A percentile compares a stretch with the other conserved stretches of the same genome.
phyloP scores from a whole-genome alignment of 176 grass and related monocot species.

The Rhipidocladum racemiflorum region DNA sequence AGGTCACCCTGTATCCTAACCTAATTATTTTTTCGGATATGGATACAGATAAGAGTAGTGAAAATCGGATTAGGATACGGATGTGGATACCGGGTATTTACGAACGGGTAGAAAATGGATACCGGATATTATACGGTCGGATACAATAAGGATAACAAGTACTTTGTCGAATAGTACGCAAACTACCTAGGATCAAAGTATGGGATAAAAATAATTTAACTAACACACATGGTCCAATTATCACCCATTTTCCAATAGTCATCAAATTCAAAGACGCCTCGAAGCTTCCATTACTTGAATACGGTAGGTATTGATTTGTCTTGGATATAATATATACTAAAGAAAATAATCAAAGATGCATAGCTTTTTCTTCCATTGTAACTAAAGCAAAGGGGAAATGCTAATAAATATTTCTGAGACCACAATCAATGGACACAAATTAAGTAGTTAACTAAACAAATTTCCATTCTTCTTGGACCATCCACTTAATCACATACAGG shows the following conservation, averaged over 20 bases:
- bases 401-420: background rate
- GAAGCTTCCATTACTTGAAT: background rate
- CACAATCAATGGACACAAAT: background rate
- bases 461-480: background rate
- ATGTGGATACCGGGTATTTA: too few species aligned
- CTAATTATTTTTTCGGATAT: too few species aligned
- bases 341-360: background rate
- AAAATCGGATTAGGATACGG: too few species aligned
- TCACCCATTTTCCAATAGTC: background rate
- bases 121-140: too few species aligned
- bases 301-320: background rate
- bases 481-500: background rate
- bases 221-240: too few species aligned
- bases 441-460: background rate
- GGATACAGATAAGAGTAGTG: too few species aligned
- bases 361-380: background rate
- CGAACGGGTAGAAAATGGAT: too few species aligned
- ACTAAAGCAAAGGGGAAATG: background rate
- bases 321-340: background rate
- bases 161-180: too few species aligned
- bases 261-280: background rate
- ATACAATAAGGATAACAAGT: too few species aligned
- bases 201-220: too few species aligned
- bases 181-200: too few species aligned
- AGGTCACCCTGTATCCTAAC: too few species aligned